Base-by-base conservation (phyloP, 305 asterid genomes). In the Coffea humblotiana region DNA sequence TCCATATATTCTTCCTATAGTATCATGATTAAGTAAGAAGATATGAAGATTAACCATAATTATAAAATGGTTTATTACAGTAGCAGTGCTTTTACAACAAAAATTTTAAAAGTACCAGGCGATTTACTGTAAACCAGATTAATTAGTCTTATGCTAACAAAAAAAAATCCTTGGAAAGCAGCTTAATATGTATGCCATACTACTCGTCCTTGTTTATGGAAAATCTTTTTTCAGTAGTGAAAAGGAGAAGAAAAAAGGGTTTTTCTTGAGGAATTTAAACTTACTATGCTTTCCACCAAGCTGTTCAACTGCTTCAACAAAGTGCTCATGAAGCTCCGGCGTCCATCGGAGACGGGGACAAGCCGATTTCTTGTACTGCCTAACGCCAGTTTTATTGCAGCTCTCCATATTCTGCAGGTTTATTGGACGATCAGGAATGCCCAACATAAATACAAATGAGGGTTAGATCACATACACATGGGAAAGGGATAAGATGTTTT, bases 271-370 rank as follows among this genome's bases (percentile, higher is more conserved):
- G 23, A 78, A n/a, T 3, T 73, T 29, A 51, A 80, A 84, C 93
- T 85, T 82, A 91, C 96, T 81, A 66, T 90, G 29, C 70, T 88
- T 87, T 8, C 96, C 94, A 18, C 96, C 96, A 15, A 89, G 94
- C 76, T 51, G 78, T 11, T 76, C 88, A 69, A 91, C 91, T 7
- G 87, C 88, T 79, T 86, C 82, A 56, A 83, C 90, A 70, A 91
- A 91, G 78, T 72, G 89, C 21, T 76, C 78, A 27, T 91, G 96
- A 69, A 91, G 94, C 48, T 90, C 88, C 15, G 94, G 84, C 40
- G 93, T 90, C 96, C 96, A 91, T 54, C 90, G 90, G 21, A 91
- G 82, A 19, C 96, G 92, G 1, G 94, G 93, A 80, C 82, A 64
- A 0, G 81, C 71, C 0, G 94, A 88, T 81, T 89, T 91, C 43